These are phyloP conservation scores for Byssothecium circinans DNA, from an alignment of 2,329 filamentous ascomycete genomes.

Conservation along the genomic window DNA sequence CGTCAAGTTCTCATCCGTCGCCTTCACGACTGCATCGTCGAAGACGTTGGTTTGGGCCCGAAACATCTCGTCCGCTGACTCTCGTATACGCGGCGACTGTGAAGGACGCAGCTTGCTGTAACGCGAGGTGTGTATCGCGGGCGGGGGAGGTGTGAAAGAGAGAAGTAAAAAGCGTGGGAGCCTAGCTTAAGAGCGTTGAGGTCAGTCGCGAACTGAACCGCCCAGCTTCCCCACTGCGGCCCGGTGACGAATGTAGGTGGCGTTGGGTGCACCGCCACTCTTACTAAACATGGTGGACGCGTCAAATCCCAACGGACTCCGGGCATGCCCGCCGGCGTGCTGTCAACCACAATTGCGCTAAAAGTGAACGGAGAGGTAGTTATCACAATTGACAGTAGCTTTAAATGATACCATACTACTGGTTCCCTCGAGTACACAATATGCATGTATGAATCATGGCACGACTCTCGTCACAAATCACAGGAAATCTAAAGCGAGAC, in stretches of 20 bases:
- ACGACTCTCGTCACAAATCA: no score
- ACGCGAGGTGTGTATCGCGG: slow-evolving; percentile 1
- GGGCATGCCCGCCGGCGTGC: no score
- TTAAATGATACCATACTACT: no score
- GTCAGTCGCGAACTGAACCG: slow-evolving; percentile 5
- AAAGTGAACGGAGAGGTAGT: no score
- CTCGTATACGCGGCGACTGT: background rate
- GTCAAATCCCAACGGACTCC: background rate
- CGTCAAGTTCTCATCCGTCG: slow-evolving; percentile 98
- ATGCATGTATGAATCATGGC: no score
- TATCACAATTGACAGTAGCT: no score
- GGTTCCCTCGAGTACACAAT: no score
- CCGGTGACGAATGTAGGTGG: background rate
- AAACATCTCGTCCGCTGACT: slow-evolving; percentile 44
- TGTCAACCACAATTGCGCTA: no score
- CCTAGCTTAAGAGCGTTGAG: slow-evolving; percentile 6
- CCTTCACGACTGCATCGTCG: slow-evolving; percentile 73
- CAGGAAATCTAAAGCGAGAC: no score
- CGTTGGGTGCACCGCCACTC: background rate
- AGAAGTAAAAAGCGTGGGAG: background rate
- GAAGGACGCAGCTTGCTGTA: background rate
- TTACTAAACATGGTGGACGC: background rate
- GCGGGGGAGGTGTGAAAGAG: slow-evolving; percentile 1
- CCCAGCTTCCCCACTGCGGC: background rate
- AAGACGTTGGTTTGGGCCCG: slow-evolving; percentile 65